Evolutionary conservation across 768 basidiomycete genomes (phyloP).

Genomic region (Suillus discolor): DNA sequence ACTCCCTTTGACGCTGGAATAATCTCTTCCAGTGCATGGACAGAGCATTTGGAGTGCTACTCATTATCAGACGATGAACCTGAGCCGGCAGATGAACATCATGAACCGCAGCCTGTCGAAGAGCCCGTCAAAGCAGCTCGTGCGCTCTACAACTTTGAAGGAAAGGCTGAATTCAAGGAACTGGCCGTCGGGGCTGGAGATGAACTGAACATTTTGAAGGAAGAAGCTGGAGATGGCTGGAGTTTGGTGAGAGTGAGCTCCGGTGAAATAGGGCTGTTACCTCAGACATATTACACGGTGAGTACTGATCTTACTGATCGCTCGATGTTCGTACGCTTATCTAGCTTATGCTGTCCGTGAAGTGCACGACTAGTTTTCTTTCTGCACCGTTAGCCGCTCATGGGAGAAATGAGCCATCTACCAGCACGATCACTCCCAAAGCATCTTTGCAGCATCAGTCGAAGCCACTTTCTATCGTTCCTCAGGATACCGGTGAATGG

Average conservation of each 20-base stretch:
- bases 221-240: slow-evolving; percentile 79
- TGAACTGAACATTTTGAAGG: slow-evolving; percentile 67
- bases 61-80: slow-evolving; percentile 58
- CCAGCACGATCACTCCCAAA: slow-evolving; percentile 53
- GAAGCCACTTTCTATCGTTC: slow-evolving; percentile 47
- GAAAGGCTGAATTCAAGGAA: slow-evolving; percentile 75
- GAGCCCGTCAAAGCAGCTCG: slow-evolving; percentile 46
- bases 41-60: slow-evolving; percentile 53
- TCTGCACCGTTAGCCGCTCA: slow-evolving; percentile 43
- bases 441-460: slow-evolving; percentile 31
- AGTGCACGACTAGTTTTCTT: slow-evolving; percentile 71
- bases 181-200: slow-evolving; percentile 71
- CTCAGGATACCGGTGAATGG: slow-evolving; percentile 76
- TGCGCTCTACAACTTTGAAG: slow-evolving; percentile 74
- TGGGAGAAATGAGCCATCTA: slow-evolving; percentile 38
- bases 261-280: slow-evolving; percentile 71
- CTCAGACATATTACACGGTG: slow-evolving; percentile 74
- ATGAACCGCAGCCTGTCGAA: slow-evolving; percentile 22
- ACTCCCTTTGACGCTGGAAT: slow-evolving; percentile 73
- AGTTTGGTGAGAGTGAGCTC: slow-evolving; percentile 62
- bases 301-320: slow-evolving; percentile 26
- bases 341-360: slow-evolving; percentile 9
- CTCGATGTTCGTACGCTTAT: background rate
- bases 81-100: slow-evolving; percentile 28
- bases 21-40: slow-evolving; percentile 80